A percentile compares a stretch with the other conserved stretches of the same genome.
phyloP scores from a whole-genome alignment of 106 monocot species.

The Platanthera guangdongensis region DNA sequence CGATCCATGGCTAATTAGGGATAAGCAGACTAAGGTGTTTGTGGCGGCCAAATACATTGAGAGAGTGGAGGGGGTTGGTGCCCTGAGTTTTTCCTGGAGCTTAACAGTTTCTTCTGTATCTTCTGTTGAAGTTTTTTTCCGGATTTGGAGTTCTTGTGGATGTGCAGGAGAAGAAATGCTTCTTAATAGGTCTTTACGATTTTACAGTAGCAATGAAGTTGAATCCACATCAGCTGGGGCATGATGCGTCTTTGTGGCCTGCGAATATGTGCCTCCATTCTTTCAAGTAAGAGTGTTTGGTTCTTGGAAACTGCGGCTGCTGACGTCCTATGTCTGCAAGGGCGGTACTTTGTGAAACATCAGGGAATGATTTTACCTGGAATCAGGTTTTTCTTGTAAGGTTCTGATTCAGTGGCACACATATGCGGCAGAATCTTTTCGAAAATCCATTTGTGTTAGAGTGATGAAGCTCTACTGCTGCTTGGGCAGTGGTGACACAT shows the following conservation, averaged over 20 bases:
- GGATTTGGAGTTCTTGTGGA: constrained; percentile 26
- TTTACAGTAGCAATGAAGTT: constrained; percentile 67
- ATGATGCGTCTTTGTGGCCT: constrained; percentile 53
- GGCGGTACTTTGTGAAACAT: constrained; percentile 6
- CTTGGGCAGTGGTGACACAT: constrained; percentile 5
- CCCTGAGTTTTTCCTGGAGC: too few relatives aligned
- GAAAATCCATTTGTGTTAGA: not conserved
- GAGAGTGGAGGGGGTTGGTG: too few relatives aligned
- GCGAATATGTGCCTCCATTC: constrained; percentile 47
- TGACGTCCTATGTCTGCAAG: not conserved
- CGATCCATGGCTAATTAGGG: too few relatives aligned
- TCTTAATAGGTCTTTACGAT: constrained; percentile 38
- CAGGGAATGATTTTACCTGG: not conserved
- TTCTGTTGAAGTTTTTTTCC: too few relatives aligned
- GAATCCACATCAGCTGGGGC: constrained; percentile 56
- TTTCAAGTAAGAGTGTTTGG: constrained; percentile 27
- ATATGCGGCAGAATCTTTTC: not conserved
- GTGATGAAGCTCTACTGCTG: constrained; percentile 3
- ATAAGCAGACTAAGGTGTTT: too few relatives aligned
- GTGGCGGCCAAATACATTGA: too few relatives aligned
- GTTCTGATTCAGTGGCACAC: not conserved
- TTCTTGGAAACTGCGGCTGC: not conserved
- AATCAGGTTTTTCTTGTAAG: not conserved
- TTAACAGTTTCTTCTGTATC: too few relatives aligned
- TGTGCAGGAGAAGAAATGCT: constrained; percentile 14